These are phyloP conservation scores for Spiromastix sp. DNA, from an alignment of 2,329 filamentous ascomycete genomes.

Conservation along the genomic window DNA sequence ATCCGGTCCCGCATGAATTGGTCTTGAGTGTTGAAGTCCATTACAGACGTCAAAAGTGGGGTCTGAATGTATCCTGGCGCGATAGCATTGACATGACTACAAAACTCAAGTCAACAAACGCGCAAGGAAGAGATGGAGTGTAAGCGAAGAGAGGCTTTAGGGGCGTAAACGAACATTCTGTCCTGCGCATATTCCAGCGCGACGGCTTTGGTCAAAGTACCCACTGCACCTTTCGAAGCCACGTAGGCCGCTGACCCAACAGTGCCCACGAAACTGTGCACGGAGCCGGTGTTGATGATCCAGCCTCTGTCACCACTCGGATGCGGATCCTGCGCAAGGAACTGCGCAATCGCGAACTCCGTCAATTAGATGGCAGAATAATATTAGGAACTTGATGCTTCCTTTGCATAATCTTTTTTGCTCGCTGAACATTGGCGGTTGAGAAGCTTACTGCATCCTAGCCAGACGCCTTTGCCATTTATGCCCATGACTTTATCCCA, in stretches of 20 bases:
- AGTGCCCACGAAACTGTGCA: constrained; percentile 20
- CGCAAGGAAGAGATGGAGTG: not conserved
- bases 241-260: constrained; percentile 26
- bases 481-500: constrained; percentile 35
- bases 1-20: constrained; percentile 8
- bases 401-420: not conserved
- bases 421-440: not conserved
- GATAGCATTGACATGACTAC: constrained; percentile 40
- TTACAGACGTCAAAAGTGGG: constrained; percentile 13
- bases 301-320: constrained; percentile 24
- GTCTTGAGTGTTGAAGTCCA: constrained; percentile 6
- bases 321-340: constrained; percentile 28
- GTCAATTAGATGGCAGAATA: not conserved
- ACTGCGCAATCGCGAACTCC: constrained; percentile 28
- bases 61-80: constrained; percentile 40
- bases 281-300: constrained; percentile 26
- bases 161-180: constrained; percentile 24
- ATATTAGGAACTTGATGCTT: not conserved
- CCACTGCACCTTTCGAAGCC: constrained; percentile 41
- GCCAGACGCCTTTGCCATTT: constrained; percentile 31
- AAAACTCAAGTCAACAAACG: not conserved
- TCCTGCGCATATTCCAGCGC: constrained; percentile 41
- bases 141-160: not conserved
- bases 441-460: constrained; percentile 25
- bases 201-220: constrained; percentile 39